These are phyloP conservation scores for Isoetes engelmannii DNA, from an alignment of 83 land plant genomes.

Conservation along the genomic window DNA sequence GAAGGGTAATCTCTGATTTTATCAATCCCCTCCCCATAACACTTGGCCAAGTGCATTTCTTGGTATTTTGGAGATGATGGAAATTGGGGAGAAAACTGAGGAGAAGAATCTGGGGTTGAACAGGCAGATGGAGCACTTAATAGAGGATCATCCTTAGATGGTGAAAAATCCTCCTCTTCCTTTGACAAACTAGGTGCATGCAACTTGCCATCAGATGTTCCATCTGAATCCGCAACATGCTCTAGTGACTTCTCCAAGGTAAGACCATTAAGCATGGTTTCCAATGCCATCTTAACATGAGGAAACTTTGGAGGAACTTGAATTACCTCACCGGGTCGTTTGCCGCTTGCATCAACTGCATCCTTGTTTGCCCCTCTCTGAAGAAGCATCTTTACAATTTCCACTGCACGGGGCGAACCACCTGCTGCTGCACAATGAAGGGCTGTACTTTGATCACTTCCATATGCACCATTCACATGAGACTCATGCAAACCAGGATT, in stretches of 20 bases:
- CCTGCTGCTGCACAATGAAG: conserved; percentile 69
- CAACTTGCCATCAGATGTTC: neutral
- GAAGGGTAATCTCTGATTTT: conserved; percentile 59
- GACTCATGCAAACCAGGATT: conserved; percentile 15
- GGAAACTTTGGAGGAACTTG: conserved; percentile 35
- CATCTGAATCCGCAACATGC: neutral
- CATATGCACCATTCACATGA: conserved; percentile 50
- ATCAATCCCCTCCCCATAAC: conserved; percentile 27
- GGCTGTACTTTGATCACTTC: conserved; percentile 49
- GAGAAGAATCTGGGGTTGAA: conserved; percentile 14
- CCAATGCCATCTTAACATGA: conserved; percentile 22
- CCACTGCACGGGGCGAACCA: conserved; percentile 44
- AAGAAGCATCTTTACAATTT: conserved; percentile 49
- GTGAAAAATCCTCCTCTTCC: neutral
- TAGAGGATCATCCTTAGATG: neutral
- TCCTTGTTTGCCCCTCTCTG: conserved; percentile 48
- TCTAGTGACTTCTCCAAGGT: neutral
- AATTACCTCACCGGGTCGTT: conserved; percentile 45
- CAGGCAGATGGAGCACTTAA: neutral
- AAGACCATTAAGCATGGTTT: conserved; percentile 25
- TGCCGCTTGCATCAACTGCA: conserved; percentile 36
- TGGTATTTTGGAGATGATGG: conserved; percentile 24
- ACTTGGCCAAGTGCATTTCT: conserved; percentile 2
- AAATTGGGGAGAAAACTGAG: conserved; percentile 9
- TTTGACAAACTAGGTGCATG: neutral